Evolutionary conservation across 805 yeast species (phyloP), one percentile per base, ranked within the genome.

Genomic region (Metschnikowia shivogae): DNA sequence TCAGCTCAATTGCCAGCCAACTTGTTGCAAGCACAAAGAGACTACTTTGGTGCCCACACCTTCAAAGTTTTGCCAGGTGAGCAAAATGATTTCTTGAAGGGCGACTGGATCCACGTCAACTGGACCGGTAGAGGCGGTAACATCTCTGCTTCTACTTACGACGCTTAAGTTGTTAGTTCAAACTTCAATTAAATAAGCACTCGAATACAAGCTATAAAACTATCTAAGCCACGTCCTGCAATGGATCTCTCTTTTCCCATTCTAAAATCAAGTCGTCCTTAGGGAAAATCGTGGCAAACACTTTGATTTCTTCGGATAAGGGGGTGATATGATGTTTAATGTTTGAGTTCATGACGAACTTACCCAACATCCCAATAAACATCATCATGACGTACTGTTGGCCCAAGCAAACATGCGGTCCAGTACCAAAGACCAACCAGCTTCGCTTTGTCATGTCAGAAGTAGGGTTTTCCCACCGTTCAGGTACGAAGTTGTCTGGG

Each of bases 51-150:
- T 76, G 98, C 99, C 57, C 99, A 92, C 82, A 93, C 99, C 65
- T 92, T 93, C 89, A 81, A 81, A 72, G 95, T 93, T 55, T 77
- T 89, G 67, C 96, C 96, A 60, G 93, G 92, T 72, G 69, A 61
- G 61, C 96, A 89, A 60, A 77, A 80, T 65, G 89, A 74, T 43
- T 72, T 72, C 66, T 79, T 86, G 73, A 92, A 93, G 75, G 82
- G 73, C 56, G 93, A 79, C 62, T 82, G 84, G 77, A 85, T 92
- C 72, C 99, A 92, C 77, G 79, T 93, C 66, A 92, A 92, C 93
- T 92, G 99, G 99, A 92, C 98, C 57, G 98, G 98, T 71, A 83
- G 82, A 64, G 98, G 99, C 75, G 99, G 99, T 78, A 84, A 93
- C 74, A 87, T 90, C 58, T 86, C 97, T 60, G 96, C 99, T 53